Percentiles rank a stretch among this genome's conserved stretches.
These are phyloP conservation scores for Globisporangium uncinulatum DNA, from an alignment of 352 stramenopile genomes.

Conservation along the genomic window DNA sequence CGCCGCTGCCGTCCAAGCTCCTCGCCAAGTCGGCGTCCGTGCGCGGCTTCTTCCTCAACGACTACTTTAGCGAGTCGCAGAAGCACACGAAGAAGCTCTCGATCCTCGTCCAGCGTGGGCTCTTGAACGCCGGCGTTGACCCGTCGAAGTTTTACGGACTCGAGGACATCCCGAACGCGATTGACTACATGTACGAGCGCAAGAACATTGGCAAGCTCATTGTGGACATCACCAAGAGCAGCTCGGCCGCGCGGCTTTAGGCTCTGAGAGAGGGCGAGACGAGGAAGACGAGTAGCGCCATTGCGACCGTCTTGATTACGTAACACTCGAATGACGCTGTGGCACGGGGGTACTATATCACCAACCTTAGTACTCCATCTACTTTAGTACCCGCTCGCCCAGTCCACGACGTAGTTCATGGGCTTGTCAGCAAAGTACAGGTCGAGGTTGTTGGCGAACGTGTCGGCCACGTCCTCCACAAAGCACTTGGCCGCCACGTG, in stretches of 20 bases:
- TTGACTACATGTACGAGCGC: constrained; percentile 44
- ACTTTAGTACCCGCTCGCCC: constrained; percentile 40
- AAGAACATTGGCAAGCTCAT: constrained; percentile 82
- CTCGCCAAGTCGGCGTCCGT: constrained; percentile 36
- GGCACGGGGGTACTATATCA: constrained; percentile 16
- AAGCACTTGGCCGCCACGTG: constrained; percentile 80
- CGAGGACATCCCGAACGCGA: constrained; percentile 42
- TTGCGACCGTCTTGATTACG: too few relatives aligned
- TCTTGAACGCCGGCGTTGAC: constrained; percentile 35
- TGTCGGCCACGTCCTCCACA: constrained; percentile 62
- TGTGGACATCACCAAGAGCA: constrained; percentile 39
- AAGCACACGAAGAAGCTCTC: constrained; percentile 39
- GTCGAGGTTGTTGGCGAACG: constrained; percentile 68
- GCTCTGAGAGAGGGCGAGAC: background rate
- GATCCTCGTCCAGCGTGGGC: constrained; percentile 30
- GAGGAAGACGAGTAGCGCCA: too few relatives aligned
- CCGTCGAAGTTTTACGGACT: constrained; percentile 38
- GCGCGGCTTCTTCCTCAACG: constrained; percentile 39
- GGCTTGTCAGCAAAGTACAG: constrained; percentile 26
- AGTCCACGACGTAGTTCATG: constrained; percentile 47
- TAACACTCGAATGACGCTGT: too few relatives aligned
- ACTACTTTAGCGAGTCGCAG: constrained; percentile 21
- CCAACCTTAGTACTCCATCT: background rate
- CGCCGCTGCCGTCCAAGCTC: constrained; percentile 29
- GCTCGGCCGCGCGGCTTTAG: constrained; percentile 42